Base-by-base conservation (phyloP, 2,329 filamentous ascomycete species). In the Madurella mycetomatis region DNA sequence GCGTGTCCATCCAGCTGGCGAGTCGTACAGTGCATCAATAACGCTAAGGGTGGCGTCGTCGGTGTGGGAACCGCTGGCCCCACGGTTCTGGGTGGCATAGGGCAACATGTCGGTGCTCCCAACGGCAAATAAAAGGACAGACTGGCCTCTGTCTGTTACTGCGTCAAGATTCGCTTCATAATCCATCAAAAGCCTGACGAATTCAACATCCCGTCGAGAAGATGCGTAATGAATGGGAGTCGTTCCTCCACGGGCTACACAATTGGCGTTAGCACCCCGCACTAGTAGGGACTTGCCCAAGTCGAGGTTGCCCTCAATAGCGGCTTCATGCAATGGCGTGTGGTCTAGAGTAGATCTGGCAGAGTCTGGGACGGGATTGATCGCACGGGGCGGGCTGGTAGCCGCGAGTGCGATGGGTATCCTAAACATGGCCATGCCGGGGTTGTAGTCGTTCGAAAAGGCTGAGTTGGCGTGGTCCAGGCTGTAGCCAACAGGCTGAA, bases 41-140 rank as follows among this genome's bases (percentile, higher is more conserved):
- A 54, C 45, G 2, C 48, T 11, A 3, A 51, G 13, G 1, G 53
- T 58, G 25, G 40, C 32, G 1, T 55, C 55, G 12, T 56, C 59
- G 2, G 53, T 56, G 40, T 39, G 47, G 17, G 30, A 16, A 9
- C 2, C 46, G 16, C 9, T 25, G 2, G 16, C 16, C 8, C 13
- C 12, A 18, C 2, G 8, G 8, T 18, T 45, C 2, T 40, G 39
- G 41, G 13, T 31, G 19, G 9, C n/a, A 25, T 47, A 52, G 39
- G 34, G n/a, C 4, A 40, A 12, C 47, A 52, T 53, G 40, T 55
- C 46, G 30, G 25, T 41, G 30, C 12, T 17, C 9, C 30, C 46
- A 5, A 45, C 50, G 3, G 56, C 51, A 11, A 59, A 61, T 49
- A 57, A 57, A 5, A 61, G 54, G 16, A 61, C n/a, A 1, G 57